A percentile compares a stretch with the other conserved stretches of the same genome.
These are phyloP conservation scores for Brassica juncea DNA, from an alignment of 345 rosid genomes.

Conservation along the genomic window DNA sequence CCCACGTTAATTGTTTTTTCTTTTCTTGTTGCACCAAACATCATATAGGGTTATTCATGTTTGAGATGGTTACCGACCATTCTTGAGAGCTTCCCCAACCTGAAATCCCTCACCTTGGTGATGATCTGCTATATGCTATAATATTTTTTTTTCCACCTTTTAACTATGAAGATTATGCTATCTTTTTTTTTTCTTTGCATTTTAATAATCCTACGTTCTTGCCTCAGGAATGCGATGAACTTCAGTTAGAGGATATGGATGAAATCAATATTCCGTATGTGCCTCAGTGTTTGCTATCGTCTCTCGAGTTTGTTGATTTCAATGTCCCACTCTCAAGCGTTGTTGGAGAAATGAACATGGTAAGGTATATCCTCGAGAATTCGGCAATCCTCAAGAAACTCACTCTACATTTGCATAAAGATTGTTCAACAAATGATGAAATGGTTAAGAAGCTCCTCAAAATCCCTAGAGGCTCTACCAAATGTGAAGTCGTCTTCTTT, in stretches of 20 bases:
- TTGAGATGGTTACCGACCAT: not conserved
- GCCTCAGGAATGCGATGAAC: not conserved
- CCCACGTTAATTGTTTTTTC: not conserved
- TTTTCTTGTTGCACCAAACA: not conserved
- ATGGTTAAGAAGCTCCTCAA: not conserved
- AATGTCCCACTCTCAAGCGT: not conserved
- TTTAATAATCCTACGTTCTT: not conserved
- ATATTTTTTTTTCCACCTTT: not conserved
- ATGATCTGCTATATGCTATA: not conserved
- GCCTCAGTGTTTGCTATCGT: constrained; percentile 4
- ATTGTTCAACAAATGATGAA: not conserved
- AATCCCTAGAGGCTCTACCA: not conserved
- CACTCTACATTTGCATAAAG: not conserved
- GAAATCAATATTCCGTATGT: not conserved
- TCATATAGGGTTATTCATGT: not conserved
- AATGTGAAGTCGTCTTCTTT: not conserved
- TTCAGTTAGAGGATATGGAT: not conserved
- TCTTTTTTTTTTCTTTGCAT: not conserved
- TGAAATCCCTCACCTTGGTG: not conserved
- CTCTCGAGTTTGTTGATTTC: not conserved
- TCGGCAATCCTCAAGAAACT: not conserved
- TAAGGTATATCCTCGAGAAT: not conserved
- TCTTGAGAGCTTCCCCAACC: not conserved
- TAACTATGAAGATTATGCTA: not conserved
- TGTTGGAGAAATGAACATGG: not conserved